Base-by-base conservation (phyloP, 2,329 filamentous ascomycete genomes). In the Colletotrichum salicis region DNA sequence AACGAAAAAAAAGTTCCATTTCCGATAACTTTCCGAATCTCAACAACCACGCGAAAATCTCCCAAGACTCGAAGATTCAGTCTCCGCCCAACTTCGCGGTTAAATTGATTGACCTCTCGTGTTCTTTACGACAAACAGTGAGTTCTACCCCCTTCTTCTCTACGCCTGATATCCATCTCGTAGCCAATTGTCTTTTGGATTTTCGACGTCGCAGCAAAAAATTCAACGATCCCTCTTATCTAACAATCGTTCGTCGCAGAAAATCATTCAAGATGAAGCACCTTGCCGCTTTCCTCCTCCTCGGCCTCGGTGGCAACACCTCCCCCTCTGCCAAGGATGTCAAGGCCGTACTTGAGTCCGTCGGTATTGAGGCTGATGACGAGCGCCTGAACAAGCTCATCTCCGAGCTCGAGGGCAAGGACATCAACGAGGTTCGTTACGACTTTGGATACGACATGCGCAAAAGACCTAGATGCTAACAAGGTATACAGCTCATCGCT, bases 51-150 rank as follows among this genome's bases (percentile, higher is more conserved):
- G 64, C 66, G 60, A 64, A 63, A 52, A 71, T 74, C 64, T 81
- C 79, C 80, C 81, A 90, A 93, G 92, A 97, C 94, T 94, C 90
- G 94, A 96, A 94, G 95, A 92, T 90, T 97, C 96, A 98, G 96
- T 98, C 96, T 97, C 96, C 96, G 95, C 93, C 90, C 92, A 93
- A 92, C 85, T 85, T 85, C 61, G 94, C 95, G 96, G 96, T 98
- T 97, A 97, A 98, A 97, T 93, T 91, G 96, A 98, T 98, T 98
- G 96, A 95, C 87, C 88, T 93, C 93, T 95, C 93, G 89, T 92
- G 93, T 95, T 95, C 91, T 84, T 79, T 74, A 71, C 74, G 51
- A 74, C 71, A 76, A 77, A 64, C 52, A 72, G 82, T 84, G 76
- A 85, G 84, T 84, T 48, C 65, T 19, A 33, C n/a, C 41, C n/a